phyloP scores from a whole-genome alignment of 306 rosid genomes.

The Canavalia gladiata region DNA sequence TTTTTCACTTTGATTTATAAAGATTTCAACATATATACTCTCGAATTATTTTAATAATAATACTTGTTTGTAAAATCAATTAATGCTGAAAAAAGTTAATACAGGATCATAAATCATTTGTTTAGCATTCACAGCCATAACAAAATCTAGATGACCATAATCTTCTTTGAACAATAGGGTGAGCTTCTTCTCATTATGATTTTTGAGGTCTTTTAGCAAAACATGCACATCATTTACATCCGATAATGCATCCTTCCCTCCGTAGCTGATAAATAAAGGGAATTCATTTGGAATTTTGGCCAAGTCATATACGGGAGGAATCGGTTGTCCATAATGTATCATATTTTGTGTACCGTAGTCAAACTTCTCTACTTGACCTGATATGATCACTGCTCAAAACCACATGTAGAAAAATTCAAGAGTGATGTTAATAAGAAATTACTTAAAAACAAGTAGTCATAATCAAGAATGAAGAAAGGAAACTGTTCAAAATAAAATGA shows the following conservation, averaged over 20 bases:
- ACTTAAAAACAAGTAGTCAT: neutral
- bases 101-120: constrained; percentile 65
- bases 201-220: constrained; percentile 60
- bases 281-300: constrained; percentile 61
- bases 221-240: constrained; percentile 61
- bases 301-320: constrained; percentile 70
- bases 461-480: neutral
- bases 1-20: no score
- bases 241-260: constrained; percentile 63
- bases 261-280: constrained; percentile 65
- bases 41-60: no score
- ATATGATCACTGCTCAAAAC: constrained; percentile 65
- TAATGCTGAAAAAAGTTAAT: constrained; percentile 57
- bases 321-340: constrained; percentile 60
- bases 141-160: constrained; percentile 76
- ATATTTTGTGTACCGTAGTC: constrained; percentile 59
- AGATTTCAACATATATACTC: no score
- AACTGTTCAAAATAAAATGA: neutral
- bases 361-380: constrained; percentile 58
- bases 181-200: constrained; percentile 62
- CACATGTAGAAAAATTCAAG: neutral
- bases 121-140: constrained; percentile 64
- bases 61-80: constrained; percentile 36
- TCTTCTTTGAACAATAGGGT: constrained; percentile 50
- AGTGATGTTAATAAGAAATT: neutral